Evolutionary conservation across 495 filamentous ascomycete species (phyloP).

Genomic region (Talaromyces wortmannii): DNA sequence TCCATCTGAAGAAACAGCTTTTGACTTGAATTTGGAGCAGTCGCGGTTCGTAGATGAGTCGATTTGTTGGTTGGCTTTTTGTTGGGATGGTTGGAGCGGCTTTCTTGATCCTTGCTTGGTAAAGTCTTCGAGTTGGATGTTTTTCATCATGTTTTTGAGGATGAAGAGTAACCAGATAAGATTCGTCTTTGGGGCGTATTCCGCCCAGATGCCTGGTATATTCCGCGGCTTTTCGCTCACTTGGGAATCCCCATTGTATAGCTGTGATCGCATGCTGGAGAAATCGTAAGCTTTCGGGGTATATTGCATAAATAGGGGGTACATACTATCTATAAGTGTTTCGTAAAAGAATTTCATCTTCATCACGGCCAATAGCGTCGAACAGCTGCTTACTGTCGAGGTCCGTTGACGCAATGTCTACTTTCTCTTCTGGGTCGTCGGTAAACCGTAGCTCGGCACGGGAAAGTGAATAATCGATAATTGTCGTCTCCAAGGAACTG

Average conservation of each 20-base stretch:
- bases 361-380: slow-evolving; percentile 34
- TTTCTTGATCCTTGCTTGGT: slow-evolving; percentile 10
- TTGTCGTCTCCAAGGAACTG: slow-evolving; percentile 67
- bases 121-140: slow-evolving; percentile 18
- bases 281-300: not conserved
- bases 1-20: not conserved
- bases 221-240: slow-evolving; percentile 20
- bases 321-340: slow-evolving; percentile 37
- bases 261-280: slow-evolving; percentile 30
- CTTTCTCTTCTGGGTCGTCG: slow-evolving; percentile 14
- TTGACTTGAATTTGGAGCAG: not conserved
- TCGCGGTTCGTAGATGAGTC: not conserved
- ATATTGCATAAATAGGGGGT: not conserved
- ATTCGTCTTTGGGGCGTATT: slow-evolving; percentile 41
- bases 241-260: slow-evolving; percentile 28
- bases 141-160: slow-evolving; percentile 38
- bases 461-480: slow-evolving; percentile 88
- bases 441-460: slow-evolving; percentile 40
- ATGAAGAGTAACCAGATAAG: slow-evolving; percentile 46
- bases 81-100: slow-evolving; percentile 29
- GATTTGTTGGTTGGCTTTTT: slow-evolving; percentile 16
- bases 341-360: slow-evolving; percentile 32
- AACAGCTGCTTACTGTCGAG: slow-evolving; percentile 41
- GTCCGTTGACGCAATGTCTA: slow-evolving; percentile 37
- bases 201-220: slow-evolving; percentile 35